phyloP scores from a whole-genome alignment of 1,284 basidiomycete genomes.

The Ceratobasidium sp. region DNA sequence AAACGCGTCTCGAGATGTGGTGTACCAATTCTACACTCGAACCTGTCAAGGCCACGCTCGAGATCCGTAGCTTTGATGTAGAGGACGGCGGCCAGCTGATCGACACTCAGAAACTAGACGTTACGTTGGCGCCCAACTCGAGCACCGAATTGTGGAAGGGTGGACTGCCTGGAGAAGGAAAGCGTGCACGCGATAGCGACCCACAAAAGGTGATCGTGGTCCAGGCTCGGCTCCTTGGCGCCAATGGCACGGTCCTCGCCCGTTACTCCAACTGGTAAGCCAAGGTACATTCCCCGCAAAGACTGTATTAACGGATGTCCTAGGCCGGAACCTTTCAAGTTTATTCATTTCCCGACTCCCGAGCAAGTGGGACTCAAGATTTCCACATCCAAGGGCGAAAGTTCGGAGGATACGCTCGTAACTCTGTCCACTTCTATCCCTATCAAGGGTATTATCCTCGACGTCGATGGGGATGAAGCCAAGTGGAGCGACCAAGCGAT shows the following conservation, averaged over 20 bases:
- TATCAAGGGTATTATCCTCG: conserved; percentile 86
- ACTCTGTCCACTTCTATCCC: conserved; percentile 71
- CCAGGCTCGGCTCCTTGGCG: conserved; percentile 73
- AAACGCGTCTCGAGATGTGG: conserved; percentile 61
- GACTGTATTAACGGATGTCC: conserved; percentile 46
- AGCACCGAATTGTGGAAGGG: conserved; percentile 84
- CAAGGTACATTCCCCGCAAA: background rate
- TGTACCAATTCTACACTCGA: conserved; percentile 59
- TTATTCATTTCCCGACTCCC: conserved; percentile 78
- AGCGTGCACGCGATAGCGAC: conserved; percentile 75
- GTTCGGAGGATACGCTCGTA: conserved; percentile 64
- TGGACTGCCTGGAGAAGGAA: conserved; percentile 66
- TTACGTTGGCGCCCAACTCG: conserved; percentile 74
- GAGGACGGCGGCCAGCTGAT: conserved; percentile 47
- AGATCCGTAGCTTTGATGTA: conserved; percentile 60
- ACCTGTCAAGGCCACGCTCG: conserved; percentile 54
- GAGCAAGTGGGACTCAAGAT: conserved; percentile 68
- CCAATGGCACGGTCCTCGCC: conserved; percentile 67
- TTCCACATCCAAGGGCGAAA: conserved; percentile 55
- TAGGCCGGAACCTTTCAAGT: conserved; percentile 93
- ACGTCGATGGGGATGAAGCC: conserved; percentile 73
- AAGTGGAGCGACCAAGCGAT: conserved; percentile 88
- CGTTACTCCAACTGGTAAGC: conserved; percentile 81
- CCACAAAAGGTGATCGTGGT: conserved; percentile 74
- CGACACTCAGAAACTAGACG: conserved; percentile 63